Evolutionary conservation across 2,329 filamentous ascomycete genomes (phyloP).

Genomic region (Ophiostoma sp.): DNA sequence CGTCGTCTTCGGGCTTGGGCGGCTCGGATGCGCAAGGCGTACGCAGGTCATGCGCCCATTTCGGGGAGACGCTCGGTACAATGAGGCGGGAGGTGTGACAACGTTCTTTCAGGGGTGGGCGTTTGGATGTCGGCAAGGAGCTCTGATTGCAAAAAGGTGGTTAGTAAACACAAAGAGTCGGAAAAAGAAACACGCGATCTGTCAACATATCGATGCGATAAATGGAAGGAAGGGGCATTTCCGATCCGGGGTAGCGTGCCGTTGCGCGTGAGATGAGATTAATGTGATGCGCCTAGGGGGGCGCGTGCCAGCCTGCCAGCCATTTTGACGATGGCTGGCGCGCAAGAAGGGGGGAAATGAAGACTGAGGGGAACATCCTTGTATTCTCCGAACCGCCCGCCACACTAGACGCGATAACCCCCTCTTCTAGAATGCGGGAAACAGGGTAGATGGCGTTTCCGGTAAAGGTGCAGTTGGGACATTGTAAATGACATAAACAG

Average conservation of each 20-base stretch:
- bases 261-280: background rate
- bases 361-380: conserved; percentile 21
- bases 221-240: background rate
- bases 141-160: conserved; percentile 6
- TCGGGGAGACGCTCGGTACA: conserved; percentile 36
- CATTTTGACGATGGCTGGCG: background rate
- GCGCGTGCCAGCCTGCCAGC: conserved; percentile 4
- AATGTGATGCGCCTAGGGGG: background rate
- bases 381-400: conserved; percentile 7
- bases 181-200: background rate
- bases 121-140: background rate
- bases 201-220: background rate
- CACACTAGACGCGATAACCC: conserved; percentile 1
- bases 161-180: background rate
- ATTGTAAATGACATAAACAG: too few species aligned
- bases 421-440: background rate
- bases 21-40: conserved; percentile 19
- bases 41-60: conserved; percentile 31
- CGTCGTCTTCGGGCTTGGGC: conserved; percentile 25
- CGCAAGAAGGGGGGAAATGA: background rate
- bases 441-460: background rate
- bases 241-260: background rate
- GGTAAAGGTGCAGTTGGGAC: background rate
- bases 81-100: conserved; percentile 26
- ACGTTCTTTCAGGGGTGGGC: background rate